Conservation (phyloP, 2,329 filamentous ascomycete species). For the Monosporascus sp. region DNA sequence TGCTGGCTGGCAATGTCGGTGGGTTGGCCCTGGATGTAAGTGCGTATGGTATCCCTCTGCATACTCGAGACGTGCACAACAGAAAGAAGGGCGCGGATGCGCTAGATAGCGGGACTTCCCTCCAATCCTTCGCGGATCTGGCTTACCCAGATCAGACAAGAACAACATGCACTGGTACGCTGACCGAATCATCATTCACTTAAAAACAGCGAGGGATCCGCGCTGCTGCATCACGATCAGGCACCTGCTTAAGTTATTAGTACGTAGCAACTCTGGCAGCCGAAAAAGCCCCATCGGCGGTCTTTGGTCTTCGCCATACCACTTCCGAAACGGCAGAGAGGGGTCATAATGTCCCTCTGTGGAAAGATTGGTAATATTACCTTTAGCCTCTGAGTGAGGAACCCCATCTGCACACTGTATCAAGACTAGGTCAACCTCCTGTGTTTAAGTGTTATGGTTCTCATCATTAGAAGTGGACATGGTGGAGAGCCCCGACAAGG, state of each 20-base stretch:
- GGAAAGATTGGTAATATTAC: background rate
- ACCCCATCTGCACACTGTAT: too few species aligned
- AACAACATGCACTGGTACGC: background rate
- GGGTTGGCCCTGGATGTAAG: background rate
- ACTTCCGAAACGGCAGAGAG: background rate
- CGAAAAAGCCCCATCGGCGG: background rate
- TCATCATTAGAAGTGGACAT: background rate
- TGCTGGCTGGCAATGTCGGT: background rate
- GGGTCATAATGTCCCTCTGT: background rate
- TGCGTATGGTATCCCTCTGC: background rate
- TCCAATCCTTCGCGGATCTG: background rate
- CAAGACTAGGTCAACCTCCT: too few species aligned
- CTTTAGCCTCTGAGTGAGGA: background rate
- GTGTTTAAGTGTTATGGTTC: background rate
- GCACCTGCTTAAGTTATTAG: too few species aligned
- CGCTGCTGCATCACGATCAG: background rate
- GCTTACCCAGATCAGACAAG: background rate
- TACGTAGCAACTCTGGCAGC: background rate
- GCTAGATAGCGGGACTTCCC: background rate
- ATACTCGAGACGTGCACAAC: background rate
- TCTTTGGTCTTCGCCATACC: background rate
- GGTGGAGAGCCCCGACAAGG: background rate
- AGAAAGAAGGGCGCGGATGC: background rate
- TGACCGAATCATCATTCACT: background rate
- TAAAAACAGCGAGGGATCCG: background rate